These are phyloP conservation scores for Trichophaea hybrida DNA, from an alignment of 2,329 filamentous ascomycete species.

Conservation along the genomic window DNA sequence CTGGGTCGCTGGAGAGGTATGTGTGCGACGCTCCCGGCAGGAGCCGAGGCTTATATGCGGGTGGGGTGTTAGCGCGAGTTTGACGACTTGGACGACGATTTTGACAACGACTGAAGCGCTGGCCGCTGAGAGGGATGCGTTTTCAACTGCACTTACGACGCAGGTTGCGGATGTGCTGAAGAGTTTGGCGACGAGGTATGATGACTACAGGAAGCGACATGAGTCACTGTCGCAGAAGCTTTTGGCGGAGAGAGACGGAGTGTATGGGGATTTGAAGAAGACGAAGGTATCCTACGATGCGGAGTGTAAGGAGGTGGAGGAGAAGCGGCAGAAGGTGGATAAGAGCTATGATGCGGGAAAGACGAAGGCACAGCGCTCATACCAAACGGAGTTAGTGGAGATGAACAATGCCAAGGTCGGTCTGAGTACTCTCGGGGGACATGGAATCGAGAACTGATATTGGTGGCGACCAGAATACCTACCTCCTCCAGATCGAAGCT, in stretches of 20 bases:
- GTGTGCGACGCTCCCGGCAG: not conserved
- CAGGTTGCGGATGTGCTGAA: constrained; percentile 81
- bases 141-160: constrained; percentile 59
- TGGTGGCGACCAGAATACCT: constrained; percentile 56
- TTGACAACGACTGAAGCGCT: constrained; percentile 76
- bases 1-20: constrained; percentile 80
- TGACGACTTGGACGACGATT: constrained; percentile 94
- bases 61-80: constrained; percentile 51
- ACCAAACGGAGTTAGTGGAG: constrained; percentile 80
- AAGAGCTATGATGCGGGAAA: constrained; percentile 70
- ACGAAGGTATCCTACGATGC: constrained; percentile 85
- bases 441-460: not conserved
- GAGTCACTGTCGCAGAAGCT: constrained; percentile 76
- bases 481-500: constrained; percentile 87
- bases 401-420: constrained; percentile 79
- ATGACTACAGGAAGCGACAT: constrained; percentile 85
- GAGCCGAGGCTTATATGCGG: not conserved
- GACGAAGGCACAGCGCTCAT: constrained; percentile 72
- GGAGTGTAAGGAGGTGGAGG: constrained; percentile 87
- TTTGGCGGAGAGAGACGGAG: constrained; percentile 72
- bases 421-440: constrained; percentile 23
- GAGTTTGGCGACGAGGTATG: constrained; percentile 56
- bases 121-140: constrained; percentile 78
- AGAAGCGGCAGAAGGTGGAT: constrained; percentile 85
- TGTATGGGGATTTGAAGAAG: constrained; percentile 76